These are phyloP conservation scores for Hippophae tibetana DNA, from an alignment of 306 rosid species.

Conservation along the genomic window DNA sequence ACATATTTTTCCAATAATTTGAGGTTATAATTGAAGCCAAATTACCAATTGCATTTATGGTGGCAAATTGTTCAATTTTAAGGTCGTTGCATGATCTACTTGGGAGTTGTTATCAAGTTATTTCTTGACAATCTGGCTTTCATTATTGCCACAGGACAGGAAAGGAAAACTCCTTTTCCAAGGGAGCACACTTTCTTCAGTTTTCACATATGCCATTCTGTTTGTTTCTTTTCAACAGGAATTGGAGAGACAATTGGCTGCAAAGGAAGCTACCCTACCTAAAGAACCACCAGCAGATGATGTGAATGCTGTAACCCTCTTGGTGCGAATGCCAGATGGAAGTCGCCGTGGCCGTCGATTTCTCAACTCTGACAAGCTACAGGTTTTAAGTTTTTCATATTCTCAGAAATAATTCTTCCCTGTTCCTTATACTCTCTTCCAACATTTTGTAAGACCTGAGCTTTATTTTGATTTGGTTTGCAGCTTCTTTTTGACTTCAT, in stretches of 20 bases:
- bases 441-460: slow-evolving; percentile 5
- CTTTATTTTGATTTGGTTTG: slow-evolving; percentile 20
- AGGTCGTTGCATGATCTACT: too few species aligned
- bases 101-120: too few species aligned
- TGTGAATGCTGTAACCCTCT: slow-evolving; percentile 65
- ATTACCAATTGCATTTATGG: too few species aligned
- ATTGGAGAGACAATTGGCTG: slow-evolving; percentile 64
- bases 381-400: slow-evolving; percentile 33
- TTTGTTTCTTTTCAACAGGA: slow-evolving; percentile 42
- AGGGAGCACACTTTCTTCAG: slow-evolving; percentile 7
- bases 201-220: slow-evolving; percentile 15
- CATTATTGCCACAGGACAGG: too few species aligned
- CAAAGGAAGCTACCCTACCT: slow-evolving; percentile 71
- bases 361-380: slow-evolving; percentile 72
- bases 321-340: slow-evolving; percentile 94
- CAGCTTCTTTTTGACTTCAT: slow-evolving; percentile 83
- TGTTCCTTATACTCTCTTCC: slow-evolving; percentile 4
- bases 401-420: background rate
- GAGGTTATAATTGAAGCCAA: too few species aligned
- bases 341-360: slow-evolving; percentile 88
- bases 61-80: too few species aligned
- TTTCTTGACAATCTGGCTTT: too few species aligned
- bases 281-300: slow-evolving; percentile 66
- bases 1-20: too few species aligned
- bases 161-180: background rate